phyloP scores from a whole-genome alignment of 1,284 basidiomycete species.

The Ustilago lituana region DNA sequence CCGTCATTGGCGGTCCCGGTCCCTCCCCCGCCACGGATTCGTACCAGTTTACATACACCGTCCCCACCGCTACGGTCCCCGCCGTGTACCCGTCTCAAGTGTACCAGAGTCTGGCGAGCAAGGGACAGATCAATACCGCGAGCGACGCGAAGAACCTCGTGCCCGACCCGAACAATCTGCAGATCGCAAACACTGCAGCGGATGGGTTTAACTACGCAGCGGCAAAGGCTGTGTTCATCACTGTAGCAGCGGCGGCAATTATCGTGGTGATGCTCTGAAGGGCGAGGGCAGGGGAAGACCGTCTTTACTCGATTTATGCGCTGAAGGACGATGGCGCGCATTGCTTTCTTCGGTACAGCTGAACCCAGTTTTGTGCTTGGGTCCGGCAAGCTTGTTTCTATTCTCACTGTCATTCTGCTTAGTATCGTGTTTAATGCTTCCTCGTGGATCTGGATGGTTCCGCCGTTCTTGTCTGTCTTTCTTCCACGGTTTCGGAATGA shows the following conservation, averaged over 20 bases:
- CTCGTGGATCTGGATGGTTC: background rate
- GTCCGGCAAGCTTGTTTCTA: background rate
- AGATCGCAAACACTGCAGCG: conserved; percentile 21
- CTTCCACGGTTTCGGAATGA: background rate
- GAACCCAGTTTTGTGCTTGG: background rate
- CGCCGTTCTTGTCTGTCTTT: background rate
- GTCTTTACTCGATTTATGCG: conserved; percentile 9
- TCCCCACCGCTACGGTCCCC: conserved; percentile 37
- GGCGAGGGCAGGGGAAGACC: background rate
- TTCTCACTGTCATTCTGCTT: background rate
- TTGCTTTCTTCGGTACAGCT: background rate
- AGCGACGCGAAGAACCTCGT: conserved; percentile 18
- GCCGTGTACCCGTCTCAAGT: conserved; percentile 28
- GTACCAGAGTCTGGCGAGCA: conserved; percentile 20
- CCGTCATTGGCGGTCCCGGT: conserved; percentile 50
- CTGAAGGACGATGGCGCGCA: too few relatives aligned
- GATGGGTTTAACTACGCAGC: conserved; percentile 18
- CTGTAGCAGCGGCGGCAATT: conserved; percentile 15
- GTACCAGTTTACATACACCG: conserved; percentile 45
- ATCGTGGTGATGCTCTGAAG: conserved; percentile 22
- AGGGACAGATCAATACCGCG: conserved; percentile 21
- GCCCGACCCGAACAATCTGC: conserved; percentile 32
- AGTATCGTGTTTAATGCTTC: too few relatives aligned
- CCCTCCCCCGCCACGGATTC: conserved; percentile 37
- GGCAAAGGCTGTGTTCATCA: conserved; percentile 30